Evolutionary conservation across 768 basidiomycete genomes (phyloP).

Genomic region (Lactarius indigo): DNA sequence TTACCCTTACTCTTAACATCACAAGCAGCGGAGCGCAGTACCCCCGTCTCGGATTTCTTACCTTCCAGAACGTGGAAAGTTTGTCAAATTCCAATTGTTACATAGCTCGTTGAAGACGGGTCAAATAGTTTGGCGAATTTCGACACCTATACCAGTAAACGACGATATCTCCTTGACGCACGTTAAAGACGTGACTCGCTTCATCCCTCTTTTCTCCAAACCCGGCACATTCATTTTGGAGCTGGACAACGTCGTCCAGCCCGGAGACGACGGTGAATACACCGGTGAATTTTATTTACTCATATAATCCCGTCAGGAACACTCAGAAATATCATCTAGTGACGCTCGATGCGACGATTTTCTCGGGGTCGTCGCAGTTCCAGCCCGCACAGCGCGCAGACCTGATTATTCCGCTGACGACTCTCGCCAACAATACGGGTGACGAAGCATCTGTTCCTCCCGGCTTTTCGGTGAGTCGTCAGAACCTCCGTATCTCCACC

Average conservation of each 20-base stretch:
- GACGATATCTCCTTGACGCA: slow-evolving; percentile 78
- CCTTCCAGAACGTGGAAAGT: slow-evolving; percentile 78
- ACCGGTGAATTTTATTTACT: slow-evolving; percentile 44
- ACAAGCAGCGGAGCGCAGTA: slow-evolving; percentile 76
- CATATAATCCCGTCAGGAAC: not conserved
- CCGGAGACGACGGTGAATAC: slow-evolving; percentile 61
- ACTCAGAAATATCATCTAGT: slow-evolving; percentile 37
- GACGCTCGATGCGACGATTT: slow-evolving; percentile 67
- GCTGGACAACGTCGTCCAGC: slow-evolving; percentile 63
- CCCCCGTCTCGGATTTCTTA: slow-evolving; percentile 68
- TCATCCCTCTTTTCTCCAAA: slow-evolving; percentile 64
- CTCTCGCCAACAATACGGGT: slow-evolving; percentile 54
- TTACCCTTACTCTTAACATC: slow-evolving; percentile 73
- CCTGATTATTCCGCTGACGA: slow-evolving; percentile 64
- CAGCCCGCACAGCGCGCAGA: slow-evolving; percentile 45
- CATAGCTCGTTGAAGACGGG: not conserved
- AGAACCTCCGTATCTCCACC: not conserved
- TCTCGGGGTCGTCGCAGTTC: slow-evolving; percentile 49
- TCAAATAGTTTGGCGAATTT: slow-evolving; percentile 70
- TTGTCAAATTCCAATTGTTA: slow-evolving; percentile 26
- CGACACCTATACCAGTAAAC: no score
- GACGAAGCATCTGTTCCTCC: slow-evolving; percentile 73
- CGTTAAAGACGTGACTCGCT: slow-evolving; percentile 71
- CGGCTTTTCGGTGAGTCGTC: slow-evolving; percentile 53
- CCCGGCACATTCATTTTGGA: slow-evolving; percentile 69